Evolutionary conservation across 768 basidiomycete species (phyloP).

Genomic region (Hypholoma fasciculare): DNA sequence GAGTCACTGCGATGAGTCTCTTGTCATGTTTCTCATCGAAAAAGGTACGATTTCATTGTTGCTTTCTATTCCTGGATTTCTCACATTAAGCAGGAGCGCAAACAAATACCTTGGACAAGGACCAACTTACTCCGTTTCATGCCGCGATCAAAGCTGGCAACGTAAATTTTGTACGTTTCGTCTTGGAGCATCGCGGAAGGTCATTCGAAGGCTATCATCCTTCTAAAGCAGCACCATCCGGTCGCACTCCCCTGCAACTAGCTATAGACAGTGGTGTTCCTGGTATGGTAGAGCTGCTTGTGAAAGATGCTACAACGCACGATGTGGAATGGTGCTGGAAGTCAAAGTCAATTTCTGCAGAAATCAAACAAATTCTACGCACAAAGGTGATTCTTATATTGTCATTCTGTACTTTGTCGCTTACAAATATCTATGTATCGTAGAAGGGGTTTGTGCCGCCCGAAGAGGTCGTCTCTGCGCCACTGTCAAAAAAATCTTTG

Average conservation of each 20-base stretch:
- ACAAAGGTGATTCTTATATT: slow-evolving; percentile 26
- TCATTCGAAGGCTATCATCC: slow-evolving; percentile 32
- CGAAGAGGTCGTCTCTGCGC: slow-evolving; percentile 1
- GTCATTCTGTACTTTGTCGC: neutral
- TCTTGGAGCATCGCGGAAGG: slow-evolving; percentile 31
- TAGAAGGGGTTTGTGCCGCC: slow-evolving; percentile 37
- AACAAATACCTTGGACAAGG: slow-evolving; percentile 28
- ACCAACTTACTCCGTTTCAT: slow-evolving; percentile 34
- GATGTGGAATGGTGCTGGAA: slow-evolving; percentile 37
- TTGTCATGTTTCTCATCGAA: slow-evolving; percentile 34
- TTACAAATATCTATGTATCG: neutral
- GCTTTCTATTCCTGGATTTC: neutral
- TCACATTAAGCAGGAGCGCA: slow-evolving; percentile 28
- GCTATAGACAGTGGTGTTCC: slow-evolving; percentile 30
- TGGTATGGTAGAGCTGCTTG: slow-evolving; percentile 29
- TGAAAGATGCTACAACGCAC: slow-evolving; percentile 39
- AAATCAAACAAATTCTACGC: slow-evolving; percentile 27
- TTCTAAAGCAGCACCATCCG: slow-evolving; percentile 34
- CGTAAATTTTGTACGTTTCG: slow-evolving; percentile 29
- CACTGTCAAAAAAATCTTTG: slow-evolving; percentile 24
- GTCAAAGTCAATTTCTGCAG: slow-evolving; percentile 14
- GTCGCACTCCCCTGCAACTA: slow-evolving; percentile 35
- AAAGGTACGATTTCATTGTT: slow-evolving; percentile 24
- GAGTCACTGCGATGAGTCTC: slow-evolving; percentile 27
- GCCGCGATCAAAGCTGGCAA: slow-evolving; percentile 34